Base-by-base conservation (phyloP, 345 rosid genomes). In the Salix arbutifolia region DNA sequence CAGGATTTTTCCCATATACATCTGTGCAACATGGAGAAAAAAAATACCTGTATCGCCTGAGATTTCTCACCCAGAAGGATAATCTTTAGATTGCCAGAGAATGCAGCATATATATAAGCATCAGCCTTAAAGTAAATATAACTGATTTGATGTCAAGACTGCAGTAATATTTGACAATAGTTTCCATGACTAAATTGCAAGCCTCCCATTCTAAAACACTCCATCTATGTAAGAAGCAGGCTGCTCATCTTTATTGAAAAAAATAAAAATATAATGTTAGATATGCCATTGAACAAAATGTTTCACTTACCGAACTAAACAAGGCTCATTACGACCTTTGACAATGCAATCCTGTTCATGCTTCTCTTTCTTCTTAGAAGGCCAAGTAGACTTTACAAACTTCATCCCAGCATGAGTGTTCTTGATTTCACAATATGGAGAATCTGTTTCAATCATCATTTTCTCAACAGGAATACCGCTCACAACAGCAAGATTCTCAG, bases 361-460 rank as follows among this genome's bases (percentile, higher is more conserved):
- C 83, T 91, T 91, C 86, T 93, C 98, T 78, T 93, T 96, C 85
- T 96, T 93, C 88, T 91, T 96, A 31, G 94, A 96, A 84, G 95
- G 91, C 98, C 95, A 90, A 25, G 65, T 52, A 44, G 95, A 87
- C 75, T 91, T 91, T 25, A 96, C 89, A 31, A 87, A 88, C 33
- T 71, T 80, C 38, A 91, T 86, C 40, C 98, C 94, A 8, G 98
- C 97, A 70, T 93, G 95, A 64, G 97, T 89, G 84, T 81, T 96
- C 76, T 85, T 96, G 40, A 96, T 89, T 37, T 96, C 98, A 71
- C 97, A 96, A 69, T 96, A 93, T n/a, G 99, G 99, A 77, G 99
- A 93, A 83, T 96, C 99, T 6, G 97, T 96, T 83, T 96, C 98
- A 19, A 93, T 92, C 98, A 93, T 96, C 97, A 92, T 92, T 83